phyloP scores from a whole-genome alignment of 2,329 filamentous ascomycete species.

The Cercospora brassicicola region DNA sequence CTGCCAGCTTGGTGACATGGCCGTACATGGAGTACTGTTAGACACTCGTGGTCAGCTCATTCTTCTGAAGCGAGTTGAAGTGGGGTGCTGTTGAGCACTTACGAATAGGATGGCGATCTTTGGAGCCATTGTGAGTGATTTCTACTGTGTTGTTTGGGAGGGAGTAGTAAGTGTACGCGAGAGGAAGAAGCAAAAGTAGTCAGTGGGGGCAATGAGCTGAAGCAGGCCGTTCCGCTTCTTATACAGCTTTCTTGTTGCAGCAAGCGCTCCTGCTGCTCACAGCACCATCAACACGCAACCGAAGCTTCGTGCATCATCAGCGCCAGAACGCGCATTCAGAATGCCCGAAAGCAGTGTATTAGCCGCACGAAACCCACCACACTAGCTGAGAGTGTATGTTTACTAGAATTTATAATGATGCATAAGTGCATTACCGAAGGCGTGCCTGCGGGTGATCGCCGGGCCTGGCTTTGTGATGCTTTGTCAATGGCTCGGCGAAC shows the following conservation, averaged over 20 bases:
- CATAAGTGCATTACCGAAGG: constrained; percentile 8
- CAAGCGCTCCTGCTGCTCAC: background rate
- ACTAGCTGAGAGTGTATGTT: background rate
- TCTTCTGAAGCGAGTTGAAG: background rate
- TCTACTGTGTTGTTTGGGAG: background rate
- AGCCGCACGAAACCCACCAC: background rate
- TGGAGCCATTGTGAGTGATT: constrained; percentile 67
- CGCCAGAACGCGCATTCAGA: background rate
- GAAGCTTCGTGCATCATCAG: constrained; percentile 13
- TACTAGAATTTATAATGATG: constrained; percentile 3
- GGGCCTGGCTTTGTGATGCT: constrained; percentile 2
- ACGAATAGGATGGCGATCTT: constrained; percentile 90
- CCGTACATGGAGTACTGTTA: constrained; percentile 42
- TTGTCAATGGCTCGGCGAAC: constrained; percentile 7
- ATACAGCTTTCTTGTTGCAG: background rate
- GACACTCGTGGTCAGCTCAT: background rate
- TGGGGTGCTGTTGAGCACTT: constrained; percentile 44
- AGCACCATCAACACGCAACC: background rate
- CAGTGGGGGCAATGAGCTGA: background rate
- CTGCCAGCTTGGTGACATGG: constrained; percentile 79
- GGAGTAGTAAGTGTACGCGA: background rate
- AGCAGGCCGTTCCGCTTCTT: background rate
- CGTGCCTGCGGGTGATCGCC: background rate
- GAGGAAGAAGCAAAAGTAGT: background rate
- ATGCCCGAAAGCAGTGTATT: background rate